These are phyloP conservation scores for Yamadazyma laniorum DNA, from an alignment of 805 yeast species.

Conservation along the genomic window DNA sequence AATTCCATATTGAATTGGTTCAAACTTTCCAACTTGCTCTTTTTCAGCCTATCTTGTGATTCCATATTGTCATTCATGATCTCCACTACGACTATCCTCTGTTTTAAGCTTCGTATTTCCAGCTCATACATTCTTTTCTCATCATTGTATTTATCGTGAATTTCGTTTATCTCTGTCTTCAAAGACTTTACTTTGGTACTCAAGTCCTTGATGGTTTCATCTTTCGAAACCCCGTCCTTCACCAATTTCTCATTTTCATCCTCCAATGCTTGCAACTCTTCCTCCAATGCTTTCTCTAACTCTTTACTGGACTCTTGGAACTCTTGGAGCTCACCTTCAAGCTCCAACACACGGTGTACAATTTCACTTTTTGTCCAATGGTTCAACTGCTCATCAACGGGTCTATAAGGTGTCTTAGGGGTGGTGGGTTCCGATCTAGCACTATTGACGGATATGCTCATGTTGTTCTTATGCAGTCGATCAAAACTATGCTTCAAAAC, in stretches of 20 bases:
- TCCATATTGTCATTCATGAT: conserved; percentile 43
- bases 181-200: conserved; percentile 5
- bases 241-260: conserved; percentile 19
- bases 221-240: conserved; percentile 10
- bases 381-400: background rate
- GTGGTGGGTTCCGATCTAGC: background rate
- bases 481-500: no score
- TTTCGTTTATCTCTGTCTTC: conserved; percentile 19
- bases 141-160: conserved; percentile 17
- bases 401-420: background rate
- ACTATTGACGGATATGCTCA: no score
- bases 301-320: conserved; percentile 46
- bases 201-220: conserved; percentile 5
- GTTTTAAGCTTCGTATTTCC: conserved; percentile 23
- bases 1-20: conserved; percentile 42
- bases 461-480: no score
- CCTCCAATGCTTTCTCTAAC: conserved; percentile 44
- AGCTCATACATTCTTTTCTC: conserved; percentile 23
- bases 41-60: conserved; percentile 34
- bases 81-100: conserved; percentile 38
- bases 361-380: conserved; percentile 15
- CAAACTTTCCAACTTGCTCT: conserved; percentile 30
- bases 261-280: conserved; percentile 39
- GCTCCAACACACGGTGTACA: conserved; percentile 26
- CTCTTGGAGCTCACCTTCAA: conserved; percentile 38